phyloP scores from a whole-genome alignment of 345 rosid genomes.

The Cardamine chenopodiifolia region DNA sequence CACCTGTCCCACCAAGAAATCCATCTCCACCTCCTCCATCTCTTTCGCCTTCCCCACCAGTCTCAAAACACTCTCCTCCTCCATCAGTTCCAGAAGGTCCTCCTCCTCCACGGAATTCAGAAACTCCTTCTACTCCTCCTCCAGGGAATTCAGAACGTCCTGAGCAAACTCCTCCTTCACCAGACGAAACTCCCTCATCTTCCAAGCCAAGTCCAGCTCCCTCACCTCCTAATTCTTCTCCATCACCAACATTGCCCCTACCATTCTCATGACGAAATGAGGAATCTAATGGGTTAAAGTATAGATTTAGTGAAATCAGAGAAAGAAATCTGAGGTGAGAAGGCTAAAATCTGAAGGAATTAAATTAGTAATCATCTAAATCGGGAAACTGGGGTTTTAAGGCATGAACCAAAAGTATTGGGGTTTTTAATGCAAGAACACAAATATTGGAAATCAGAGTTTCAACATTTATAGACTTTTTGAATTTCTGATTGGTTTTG shows the following conservation, averaged over 20 bases:
- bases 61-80: constrained; percentile 11
- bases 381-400: constrained; percentile 28
- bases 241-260: constrained; percentile 45
- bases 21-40: not conserved
- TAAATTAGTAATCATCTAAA: not conserved
- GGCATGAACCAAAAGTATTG: constrained; percentile 22
- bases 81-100: constrained; percentile 31
- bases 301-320: not conserved
- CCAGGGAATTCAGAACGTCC: constrained; percentile 30
- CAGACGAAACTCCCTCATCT: constrained; percentile 44
- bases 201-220: constrained; percentile 42
- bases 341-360: constrained; percentile 9
- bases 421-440: constrained; percentile 28
- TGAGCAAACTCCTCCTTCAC: constrained; percentile 38
- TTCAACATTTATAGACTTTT: not conserved
- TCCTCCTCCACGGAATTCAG: constrained; percentile 18
- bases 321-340: not conserved
- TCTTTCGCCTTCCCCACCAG: not conserved
- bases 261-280: constrained; percentile 29
- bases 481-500: constrained; percentile 10
- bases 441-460: not conserved
- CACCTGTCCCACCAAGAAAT: not conserved
- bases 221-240: constrained; percentile 48
- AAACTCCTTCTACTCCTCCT: constrained; percentile 29
- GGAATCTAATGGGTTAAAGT: not conserved